Evolutionary conservation across 192 early-diverging fungal genomes (phyloP).

Genomic region (Rhizophagus clarus): DNA sequence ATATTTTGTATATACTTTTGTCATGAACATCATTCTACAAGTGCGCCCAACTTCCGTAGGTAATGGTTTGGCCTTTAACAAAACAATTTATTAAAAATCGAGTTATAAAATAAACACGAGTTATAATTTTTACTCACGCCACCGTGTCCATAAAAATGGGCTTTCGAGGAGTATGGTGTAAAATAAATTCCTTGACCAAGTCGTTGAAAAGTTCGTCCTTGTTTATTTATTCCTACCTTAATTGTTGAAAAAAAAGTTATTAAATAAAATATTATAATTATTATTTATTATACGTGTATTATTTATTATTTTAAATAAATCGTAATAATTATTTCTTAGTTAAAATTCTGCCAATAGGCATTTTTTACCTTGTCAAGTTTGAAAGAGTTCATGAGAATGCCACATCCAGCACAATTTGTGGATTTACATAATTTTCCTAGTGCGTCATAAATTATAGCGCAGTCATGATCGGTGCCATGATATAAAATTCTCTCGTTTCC

Average conservation of each 20-base stretch:
- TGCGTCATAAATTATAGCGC: not conserved
- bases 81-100: not conserved
- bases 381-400: constrained; percentile 31
- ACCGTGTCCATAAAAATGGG: constrained; percentile 27
- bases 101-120: not conserved
- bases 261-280: no score
- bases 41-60: not conserved
- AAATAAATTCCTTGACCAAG: constrained; percentile 31
- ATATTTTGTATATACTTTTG: not conserved
- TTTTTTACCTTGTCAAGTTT: not conserved
- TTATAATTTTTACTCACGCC: constrained; percentile 17
- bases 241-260: no score
- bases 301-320: no score
- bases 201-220: constrained; percentile 6
- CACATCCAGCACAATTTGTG: constrained; percentile 16
- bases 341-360: no score
- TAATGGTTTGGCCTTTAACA: not conserved
- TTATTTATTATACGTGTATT: no score
- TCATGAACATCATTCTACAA: constrained; percentile 20
- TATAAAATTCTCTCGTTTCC: constrained; percentile 22
- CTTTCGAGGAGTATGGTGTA: constrained; percentile 14
- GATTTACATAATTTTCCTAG: not conserved
- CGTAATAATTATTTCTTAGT: no score
- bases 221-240: constrained; percentile 16
- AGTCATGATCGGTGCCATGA: constrained; percentile 29